Evolutionary conservation across 2,329 filamentous ascomycete genomes (phyloP), one percentile per base, ranked within the genome.

Genomic region (Calonectria pseudoreteaudii): DNA sequence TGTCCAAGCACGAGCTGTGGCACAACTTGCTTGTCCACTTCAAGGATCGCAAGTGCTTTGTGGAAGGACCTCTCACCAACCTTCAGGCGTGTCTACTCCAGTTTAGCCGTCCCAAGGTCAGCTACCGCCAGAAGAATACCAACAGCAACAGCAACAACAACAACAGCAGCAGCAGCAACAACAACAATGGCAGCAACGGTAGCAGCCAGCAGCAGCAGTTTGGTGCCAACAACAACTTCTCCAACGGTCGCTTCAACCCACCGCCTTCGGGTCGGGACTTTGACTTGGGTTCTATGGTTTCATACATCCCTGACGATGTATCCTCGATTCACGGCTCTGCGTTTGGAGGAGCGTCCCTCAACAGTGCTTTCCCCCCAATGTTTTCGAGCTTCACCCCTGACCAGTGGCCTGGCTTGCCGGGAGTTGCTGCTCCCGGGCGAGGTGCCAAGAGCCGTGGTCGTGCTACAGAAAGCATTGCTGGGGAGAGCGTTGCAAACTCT

Each of bases 1-100:
- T 99, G 53, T 97, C 96, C 50, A 99, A 99, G 88, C 97, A 99
- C 83, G 97, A 98, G 75, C 89, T 99, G 49, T 99, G 97, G 97
- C 97, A 99, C 84, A 96, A 96, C 81, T 91, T 99, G 31, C 89
- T 99, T 44, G 90, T 96, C 49, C 97, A 99, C 84, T 99, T 98
- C 90, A 98, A 98, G 88, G 96, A 98, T 83, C 93, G 93, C 80
- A 97, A 98, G 81, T 98, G 96, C 83, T 91, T 99, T 16, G 97
- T 99, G 8, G 97, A 99, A 84, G 97, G 97, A 0, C 96, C 97
- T 26, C 88, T 99, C 76, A 97, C 94, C 75, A 99, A 99, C 83
- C 89, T 99, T n/a, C 97, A 98, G 85, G 94, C 95, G 31, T 98
- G 96, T 16, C 90, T 99, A 62, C 91, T 98, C 76, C 97, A 99